Evolutionary conservation across 2,329 filamentous ascomycete species (phyloP).

Genomic region (Arachnomyces sp.): DNA sequence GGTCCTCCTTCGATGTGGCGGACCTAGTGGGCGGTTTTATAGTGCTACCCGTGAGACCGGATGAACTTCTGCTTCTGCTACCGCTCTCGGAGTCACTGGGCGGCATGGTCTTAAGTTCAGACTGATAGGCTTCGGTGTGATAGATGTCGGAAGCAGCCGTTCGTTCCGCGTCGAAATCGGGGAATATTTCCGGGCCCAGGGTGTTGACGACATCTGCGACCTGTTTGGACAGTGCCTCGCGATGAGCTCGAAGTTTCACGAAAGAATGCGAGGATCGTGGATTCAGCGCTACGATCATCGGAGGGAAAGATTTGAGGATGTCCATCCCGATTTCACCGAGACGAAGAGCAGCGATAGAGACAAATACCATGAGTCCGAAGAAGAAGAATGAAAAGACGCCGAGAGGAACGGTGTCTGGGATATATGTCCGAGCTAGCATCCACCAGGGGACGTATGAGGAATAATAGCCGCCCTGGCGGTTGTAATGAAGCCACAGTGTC

Average conservation of each 20-base stretch:
- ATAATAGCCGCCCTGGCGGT: slow-evolving; percentile 59
- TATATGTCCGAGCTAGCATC: slow-evolving; percentile 29
- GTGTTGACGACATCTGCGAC: slow-evolving; percentile 80
- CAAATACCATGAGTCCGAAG: slow-evolving; percentile 65
- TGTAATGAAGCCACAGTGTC: slow-evolving; percentile 61
- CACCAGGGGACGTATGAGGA: slow-evolving; percentile 6
- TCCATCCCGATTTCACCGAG: slow-evolving; percentile 90
- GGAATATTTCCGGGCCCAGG: slow-evolving; percentile 78
- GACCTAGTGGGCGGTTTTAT: slow-evolving; percentile 4
- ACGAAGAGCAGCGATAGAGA: slow-evolving; percentile 75
- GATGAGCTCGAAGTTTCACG: slow-evolving; percentile 58
- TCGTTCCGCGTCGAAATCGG: slow-evolving; percentile 67
- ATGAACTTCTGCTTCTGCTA: slow-evolving; percentile 3
- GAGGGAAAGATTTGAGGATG: slow-evolving; percentile 76
- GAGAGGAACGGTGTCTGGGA: slow-evolving; percentile 64
- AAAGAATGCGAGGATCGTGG: slow-evolving; percentile 70
- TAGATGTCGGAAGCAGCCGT: slow-evolving; percentile 41
- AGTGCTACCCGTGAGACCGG: background rate
- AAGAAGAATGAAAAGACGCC: slow-evolving; percentile 62
- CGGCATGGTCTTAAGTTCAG: slow-evolving; percentile 10
- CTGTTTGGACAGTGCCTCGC: slow-evolving; percentile 61
- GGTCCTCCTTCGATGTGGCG: slow-evolving; percentile 3
- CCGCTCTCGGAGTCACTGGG: slow-evolving; percentile 5
- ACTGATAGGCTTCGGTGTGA: slow-evolving; percentile 15
- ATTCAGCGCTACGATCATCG: slow-evolving; percentile 67